Evolutionary conservation across 2,329 filamentous ascomycete genomes (phyloP), one percentile per base, ranked within the genome.

Genomic region (Penicillium expansum): DNA sequence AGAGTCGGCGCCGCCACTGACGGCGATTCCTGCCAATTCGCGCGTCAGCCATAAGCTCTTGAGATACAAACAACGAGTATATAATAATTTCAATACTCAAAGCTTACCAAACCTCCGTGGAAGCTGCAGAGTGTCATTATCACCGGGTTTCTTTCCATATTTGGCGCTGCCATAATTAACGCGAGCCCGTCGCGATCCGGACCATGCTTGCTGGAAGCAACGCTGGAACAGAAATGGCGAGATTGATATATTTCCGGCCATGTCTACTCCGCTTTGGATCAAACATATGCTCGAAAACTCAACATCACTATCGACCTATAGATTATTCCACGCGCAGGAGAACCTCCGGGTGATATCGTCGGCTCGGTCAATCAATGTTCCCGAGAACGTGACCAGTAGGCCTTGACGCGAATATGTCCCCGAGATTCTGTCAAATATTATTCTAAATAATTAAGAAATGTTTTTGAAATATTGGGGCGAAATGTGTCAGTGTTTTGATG

Each of bases 1-100:
- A n/a, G 93, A 97, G 74, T 99, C 94, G 38, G 94, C 90, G 8
- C 94, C 94, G 24, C 94, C 94, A 69, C 92, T 97, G 59, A 97
- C 80, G 16, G 92, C 94, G 57, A 97, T 78, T 52, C 83, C 88
- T 90, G 60, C 20, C 44, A 24, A 39, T n/a, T 5, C 33, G n/a
- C 33, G 16, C 6, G 11, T 56, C 4, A 45, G 48, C 27, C 43
- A 58, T 57, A 45, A 58, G 38, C n/a, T n/a, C 14, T 20, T 7
- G 7, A 16, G 14, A 27, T 22, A 29, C 16, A 4, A 48, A 14
- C 14, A 11, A 20, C n/a, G 2, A 47, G 3, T 22, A 2, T 8
- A 10, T 22, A 38, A 30, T 18, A 53, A 20, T 10, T 24, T 24
- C n/a, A n/a, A n/a, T n/a, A n/a, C n/a, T 58, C n/a, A 13, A 18